These are phyloP conservation scores for Marchantia paleacea DNA, from an alignment of 225 moss, liverwort and hornwort genomes.

Conservation along the genomic window DNA sequence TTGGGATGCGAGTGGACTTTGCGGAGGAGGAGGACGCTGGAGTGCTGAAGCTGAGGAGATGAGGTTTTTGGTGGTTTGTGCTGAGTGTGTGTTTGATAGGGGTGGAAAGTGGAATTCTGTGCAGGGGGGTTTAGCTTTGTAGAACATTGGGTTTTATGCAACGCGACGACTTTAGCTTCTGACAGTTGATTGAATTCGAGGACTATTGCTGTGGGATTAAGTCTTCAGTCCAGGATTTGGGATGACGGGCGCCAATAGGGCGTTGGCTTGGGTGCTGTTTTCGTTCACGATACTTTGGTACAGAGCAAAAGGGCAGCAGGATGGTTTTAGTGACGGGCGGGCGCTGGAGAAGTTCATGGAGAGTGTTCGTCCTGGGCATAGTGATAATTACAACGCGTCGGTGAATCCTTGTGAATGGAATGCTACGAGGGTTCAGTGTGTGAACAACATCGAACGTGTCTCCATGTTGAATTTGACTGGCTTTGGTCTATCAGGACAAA, in stretches of 20 bases:
- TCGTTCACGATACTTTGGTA: neutral
- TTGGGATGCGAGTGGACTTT: neutral
- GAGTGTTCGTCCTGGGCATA: neutral
- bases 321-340: neutral
- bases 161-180: too few relatives aligned
- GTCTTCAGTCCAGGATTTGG: neutral
- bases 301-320: neutral
- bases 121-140: neutral
- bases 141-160: neutral
- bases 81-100: slow-evolving; percentile 4
- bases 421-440: neutral
- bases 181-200: neutral
- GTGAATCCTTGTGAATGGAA: neutral
- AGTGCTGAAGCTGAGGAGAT: neutral
- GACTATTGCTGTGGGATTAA: neutral
- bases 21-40: slow-evolving; percentile 5
- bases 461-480: neutral
- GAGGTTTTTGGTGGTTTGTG: neutral
- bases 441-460: neutral
- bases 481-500: slow-evolving; percentile 2
- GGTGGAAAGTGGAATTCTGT: neutral
- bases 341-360: slow-evolving; percentile 2
- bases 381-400: neutral
- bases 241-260: neutral
- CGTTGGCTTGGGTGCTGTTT: neutral